Base-by-base conservation (phyloP, 176 grass and related monocot genomes). In the Canna indica region DNA sequence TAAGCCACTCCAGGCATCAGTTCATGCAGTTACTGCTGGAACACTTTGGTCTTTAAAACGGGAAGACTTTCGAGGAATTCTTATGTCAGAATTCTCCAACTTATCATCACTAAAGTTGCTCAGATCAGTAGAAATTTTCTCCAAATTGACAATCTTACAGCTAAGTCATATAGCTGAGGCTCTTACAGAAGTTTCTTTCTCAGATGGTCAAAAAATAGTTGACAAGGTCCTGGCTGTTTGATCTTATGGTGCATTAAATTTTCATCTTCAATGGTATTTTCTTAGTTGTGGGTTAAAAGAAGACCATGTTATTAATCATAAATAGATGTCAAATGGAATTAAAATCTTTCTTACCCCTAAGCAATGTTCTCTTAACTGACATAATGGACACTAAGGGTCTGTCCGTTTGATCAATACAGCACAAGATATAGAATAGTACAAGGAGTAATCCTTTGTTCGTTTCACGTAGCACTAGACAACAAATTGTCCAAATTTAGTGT, bases 1-100 rank as follows among this genome's bases (percentile, higher is more conserved):
- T 62, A 97, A 92, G 53, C 94, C 94, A 67, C 88, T 97, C 81
- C 94, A 97, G 67, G 86, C 94, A 74, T 97, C 94, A 10, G 94
- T 97, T 39, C 88, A 77, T 75, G 94, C 89, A 35, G 84, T 97
- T 59, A 87, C 94, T 68, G 73, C 24, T 69, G 94, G 89, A 83
- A 97, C 89, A 59, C 81, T 97, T 70, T 97, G 94, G 94, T 82
- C 88, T 61, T 78, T 97, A 30, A 97, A 85, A 75, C 61, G 89
- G 29, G 94, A 97, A 75, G 94, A 97, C 71, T 97, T 97, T 69
- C 84, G 94, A 54, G 86, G 84, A 79, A 90, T 97, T 83, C 81
- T 97, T 24, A 83, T 92, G 89, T 97, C 88, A 65, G 89, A 97
- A 63, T 92, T 97, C 82, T 87, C 89, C 73, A 97, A 87, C 63